Percentiles rank a stretch among this genome's conserved stretches.
These are phyloP conservation scores for Coccinonectria pachysandricola DNA, from an alignment of 2,329 filamentous ascomycete species.

Conservation along the genomic window DNA sequence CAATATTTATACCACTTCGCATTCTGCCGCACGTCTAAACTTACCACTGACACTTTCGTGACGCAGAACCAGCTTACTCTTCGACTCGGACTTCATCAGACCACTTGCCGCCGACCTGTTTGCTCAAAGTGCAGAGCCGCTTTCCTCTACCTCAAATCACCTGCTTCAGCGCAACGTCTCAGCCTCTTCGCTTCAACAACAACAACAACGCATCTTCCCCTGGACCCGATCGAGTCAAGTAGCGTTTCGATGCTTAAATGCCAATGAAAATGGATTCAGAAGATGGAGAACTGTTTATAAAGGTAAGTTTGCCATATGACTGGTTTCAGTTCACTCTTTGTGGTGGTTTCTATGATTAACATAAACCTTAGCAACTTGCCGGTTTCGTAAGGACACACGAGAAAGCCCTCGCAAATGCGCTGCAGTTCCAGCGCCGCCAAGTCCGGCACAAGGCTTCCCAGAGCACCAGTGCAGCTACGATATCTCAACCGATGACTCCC, in stretches of 20 bases:
- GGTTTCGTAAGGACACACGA: slow-evolving; percentile 95
- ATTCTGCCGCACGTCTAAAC: slow-evolving; percentile 6
- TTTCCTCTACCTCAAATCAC: too few species aligned
- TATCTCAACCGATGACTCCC: slow-evolving; percentile 42
- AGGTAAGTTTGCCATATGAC: slow-evolving; percentile 58
- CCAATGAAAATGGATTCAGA: slow-evolving; percentile 67
- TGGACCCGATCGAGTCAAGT: too few species aligned
- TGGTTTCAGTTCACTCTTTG: too few species aligned
- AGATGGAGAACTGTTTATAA: slow-evolving; percentile 83
- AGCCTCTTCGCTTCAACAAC: too few species aligned
- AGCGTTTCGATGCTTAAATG: slow-evolving; percentile 24
- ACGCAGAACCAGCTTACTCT: slow-evolving; percentile 10
- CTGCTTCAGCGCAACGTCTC: too few species aligned
- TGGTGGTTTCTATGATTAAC: too few species aligned
- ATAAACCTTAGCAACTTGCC: slow-evolving; percentile 88
- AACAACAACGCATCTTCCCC: too few species aligned
- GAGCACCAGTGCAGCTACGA: slow-evolving; percentile 48
- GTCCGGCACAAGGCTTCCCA: slow-evolving; percentile 60
- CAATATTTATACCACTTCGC: slow-evolving; percentile 5
- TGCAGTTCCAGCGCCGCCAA: slow-evolving; percentile 69
- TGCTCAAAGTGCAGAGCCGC: too few species aligned
- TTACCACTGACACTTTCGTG: slow-evolving; percentile 11
- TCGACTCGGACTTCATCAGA: too few species aligned
- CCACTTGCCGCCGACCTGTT: too few species aligned
- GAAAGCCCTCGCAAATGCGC: slow-evolving; percentile 89